A percentile compares a stretch with the other conserved stretches of the same genome.
Evolutionary conservation across 345 rosid genomes (phyloP).

Genomic region (Hirschfeldia incana): DNA sequence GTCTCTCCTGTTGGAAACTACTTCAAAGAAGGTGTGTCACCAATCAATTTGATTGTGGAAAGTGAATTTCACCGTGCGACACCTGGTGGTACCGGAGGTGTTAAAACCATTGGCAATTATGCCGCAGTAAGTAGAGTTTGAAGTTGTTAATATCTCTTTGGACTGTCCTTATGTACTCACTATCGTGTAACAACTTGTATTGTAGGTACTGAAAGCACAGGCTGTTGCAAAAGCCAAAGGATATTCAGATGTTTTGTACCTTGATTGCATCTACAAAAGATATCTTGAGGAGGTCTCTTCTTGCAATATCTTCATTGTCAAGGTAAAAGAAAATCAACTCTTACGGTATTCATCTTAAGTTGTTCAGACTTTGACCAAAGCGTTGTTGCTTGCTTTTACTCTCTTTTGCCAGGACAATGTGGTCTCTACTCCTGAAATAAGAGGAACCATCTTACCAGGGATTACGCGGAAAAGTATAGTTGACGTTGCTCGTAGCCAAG

Average conservation of each 20-base stretch:
- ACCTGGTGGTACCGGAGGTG: conserved; percentile 98
- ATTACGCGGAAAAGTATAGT: conserved; percentile 61
- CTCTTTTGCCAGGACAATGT: conserved; percentile 51
- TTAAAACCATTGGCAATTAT: conserved; percentile 91
- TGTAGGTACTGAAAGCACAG: conserved; percentile 39
- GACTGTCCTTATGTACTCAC: background rate
- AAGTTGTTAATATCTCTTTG: background rate
- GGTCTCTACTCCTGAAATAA: conserved; percentile 73
- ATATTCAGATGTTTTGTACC: conserved; percentile 42
- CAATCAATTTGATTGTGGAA: conserved; percentile 41
- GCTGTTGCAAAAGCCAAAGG: conserved; percentile 41
- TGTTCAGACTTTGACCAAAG: background rate
- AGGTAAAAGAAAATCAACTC: conserved; percentile 21
- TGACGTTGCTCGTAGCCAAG: conserved; percentile 79
- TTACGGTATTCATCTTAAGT: background rate
- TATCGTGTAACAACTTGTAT: background rate
- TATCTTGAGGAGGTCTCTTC: conserved; percentile 43
- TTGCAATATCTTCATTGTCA: conserved; percentile 43
- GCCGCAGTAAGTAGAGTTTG: conserved; percentile 65
- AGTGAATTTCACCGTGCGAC: conserved; percentile 63
- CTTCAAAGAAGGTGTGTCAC: conserved; percentile 91
- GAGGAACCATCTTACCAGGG: conserved; percentile 42
- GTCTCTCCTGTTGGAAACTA: conserved; percentile 98
- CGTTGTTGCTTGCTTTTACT: background rate
- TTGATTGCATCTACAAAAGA: conserved; percentile 39